These are phyloP conservation scores for Trichophyton benhamiae DNA, from an alignment of 2,329 filamentous ascomycete species.

Conservation along the genomic window DNA sequence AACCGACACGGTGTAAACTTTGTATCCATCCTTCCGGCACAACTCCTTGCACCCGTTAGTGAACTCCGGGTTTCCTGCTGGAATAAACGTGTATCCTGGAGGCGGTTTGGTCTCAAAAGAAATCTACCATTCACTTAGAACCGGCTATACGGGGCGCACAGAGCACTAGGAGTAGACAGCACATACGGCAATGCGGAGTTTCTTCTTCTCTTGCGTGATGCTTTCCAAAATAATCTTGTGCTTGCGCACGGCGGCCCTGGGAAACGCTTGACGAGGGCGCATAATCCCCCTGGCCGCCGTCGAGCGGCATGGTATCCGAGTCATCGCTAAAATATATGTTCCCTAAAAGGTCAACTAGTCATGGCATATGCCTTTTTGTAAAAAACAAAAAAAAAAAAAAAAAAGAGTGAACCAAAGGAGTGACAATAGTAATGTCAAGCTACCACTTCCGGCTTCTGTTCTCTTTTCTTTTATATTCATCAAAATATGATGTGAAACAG, in stretches of 20 bases:
- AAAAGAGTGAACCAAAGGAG: neutral
- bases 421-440: neutral
- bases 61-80: conserved; percentile 47
- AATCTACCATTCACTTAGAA: conserved; percentile 36
- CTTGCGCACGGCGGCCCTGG: conserved; percentile 27
- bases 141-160: neutral
- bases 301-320: conserved; percentile 25
- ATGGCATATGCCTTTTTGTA: neutral
- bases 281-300: conserved; percentile 23
- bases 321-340: conserved; percentile 19
- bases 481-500: neutral
- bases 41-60: conserved; percentile 49
- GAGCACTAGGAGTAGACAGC: conserved; percentile 1
- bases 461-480: neutral
- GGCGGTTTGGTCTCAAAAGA: conserved; percentile 45
- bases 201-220: conserved; percentile 49
- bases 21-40: conserved; percentile 42
- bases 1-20: conserved; percentile 50
- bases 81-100: conserved; percentile 49
- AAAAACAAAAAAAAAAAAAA: no score
- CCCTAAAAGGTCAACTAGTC: conserved; percentile 2
- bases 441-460: neutral
- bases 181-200: conserved; percentile 42
- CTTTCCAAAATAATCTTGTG: conserved; percentile 49
- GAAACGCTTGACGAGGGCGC: conserved; percentile 23